Evolutionary conservation across 139 green algal genomes (phyloP), one percentile per base, ranked within the genome.

Genomic region (Closterium sp.): DNA sequence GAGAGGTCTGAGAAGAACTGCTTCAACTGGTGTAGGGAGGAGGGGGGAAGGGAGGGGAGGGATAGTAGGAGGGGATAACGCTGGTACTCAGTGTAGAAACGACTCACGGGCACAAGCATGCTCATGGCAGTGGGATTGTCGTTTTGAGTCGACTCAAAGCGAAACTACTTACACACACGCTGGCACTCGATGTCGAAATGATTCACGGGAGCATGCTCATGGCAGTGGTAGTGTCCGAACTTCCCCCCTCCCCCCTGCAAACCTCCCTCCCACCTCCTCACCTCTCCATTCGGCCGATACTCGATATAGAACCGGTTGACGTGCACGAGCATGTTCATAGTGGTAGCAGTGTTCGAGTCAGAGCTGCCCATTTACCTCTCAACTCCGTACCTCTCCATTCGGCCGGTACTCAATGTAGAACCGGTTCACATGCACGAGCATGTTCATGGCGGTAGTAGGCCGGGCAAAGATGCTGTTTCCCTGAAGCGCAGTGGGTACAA

Each of bases 381-480:
- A 1, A 8, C 38, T 66, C 38, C 76, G 16, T 33, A 99, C 96
- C 33, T 94, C 95, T 87, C 98, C 98, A 92, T 97, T 97, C 0
- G 96, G 92, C 0, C 97, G 93, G 94, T 99, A 99, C 85, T 98
- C 96, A 88, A 99, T 98, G 21, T 85, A 93, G 94, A 99, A 99
- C 33, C 95, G 93, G 93, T 99, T 97, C 35, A 99, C 96, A 90
- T 94, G 95, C 38, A 99, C 66, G 21, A 31, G 34, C 16, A 88
- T 34, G 31, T 93, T 36, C 91, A 93, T 91, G 38, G n/a, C 34
- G 2, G 31, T 19, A 6, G 89, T 35, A n/a, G 81, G 76, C 38
- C 34, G 31, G 9, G 89, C 34, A 16, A 94, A 32, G 35, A 69
- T 31, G 66, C 91, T 69, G n/a, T 81, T 64, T 8, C 90, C 34